Conservation (phyloP, 2,329 filamentous ascomycete genomes). For the Penicillium decumbens region DNA sequence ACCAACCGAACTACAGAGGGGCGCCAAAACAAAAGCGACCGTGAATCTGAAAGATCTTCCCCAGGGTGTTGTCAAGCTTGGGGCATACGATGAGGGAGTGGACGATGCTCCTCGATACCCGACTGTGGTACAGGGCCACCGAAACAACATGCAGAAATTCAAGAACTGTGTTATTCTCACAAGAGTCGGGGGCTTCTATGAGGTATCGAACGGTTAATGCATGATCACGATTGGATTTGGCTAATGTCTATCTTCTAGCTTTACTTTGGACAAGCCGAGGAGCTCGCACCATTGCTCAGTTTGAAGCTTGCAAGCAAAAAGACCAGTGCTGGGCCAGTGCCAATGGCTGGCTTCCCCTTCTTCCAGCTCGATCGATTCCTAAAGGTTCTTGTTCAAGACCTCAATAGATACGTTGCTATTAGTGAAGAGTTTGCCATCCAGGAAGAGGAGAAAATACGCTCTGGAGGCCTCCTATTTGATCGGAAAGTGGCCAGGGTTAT, state of each 20-base stretch:
- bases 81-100: constrained; percentile 41
- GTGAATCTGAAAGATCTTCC: constrained; percentile 49
- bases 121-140: constrained; percentile 80
- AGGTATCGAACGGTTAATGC: constrained; percentile 44
- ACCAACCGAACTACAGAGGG: constrained; percentile 20
- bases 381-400: constrained; percentile 85
- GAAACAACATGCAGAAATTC: constrained; percentile 85
- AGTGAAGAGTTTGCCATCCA: constrained; percentile 86
- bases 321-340: constrained; percentile 70
- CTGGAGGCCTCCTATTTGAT: constrained; percentile 76
- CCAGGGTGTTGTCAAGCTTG: constrained; percentile 51
- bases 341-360: constrained; percentile 94
- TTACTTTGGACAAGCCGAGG: constrained; percentile 92
- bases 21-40: constrained; percentile 37
- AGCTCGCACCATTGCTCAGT: constrained; percentile 78
- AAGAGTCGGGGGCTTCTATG: constrained; percentile 91
- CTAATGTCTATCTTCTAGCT: constrained; percentile 46
- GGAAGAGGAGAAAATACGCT: constrained; percentile 63
- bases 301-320: constrained; percentile 80
- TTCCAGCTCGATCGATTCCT: constrained; percentile 89
- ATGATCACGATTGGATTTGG: not conserved
- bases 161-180: constrained; percentile 87
- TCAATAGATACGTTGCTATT: constrained; percentile 86
- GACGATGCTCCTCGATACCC: constrained; percentile 63
- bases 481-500: constrained; percentile 80